Evolutionary conservation across 768 basidiomycete species (phyloP).

Genomic region (Boletales sp.): DNA sequence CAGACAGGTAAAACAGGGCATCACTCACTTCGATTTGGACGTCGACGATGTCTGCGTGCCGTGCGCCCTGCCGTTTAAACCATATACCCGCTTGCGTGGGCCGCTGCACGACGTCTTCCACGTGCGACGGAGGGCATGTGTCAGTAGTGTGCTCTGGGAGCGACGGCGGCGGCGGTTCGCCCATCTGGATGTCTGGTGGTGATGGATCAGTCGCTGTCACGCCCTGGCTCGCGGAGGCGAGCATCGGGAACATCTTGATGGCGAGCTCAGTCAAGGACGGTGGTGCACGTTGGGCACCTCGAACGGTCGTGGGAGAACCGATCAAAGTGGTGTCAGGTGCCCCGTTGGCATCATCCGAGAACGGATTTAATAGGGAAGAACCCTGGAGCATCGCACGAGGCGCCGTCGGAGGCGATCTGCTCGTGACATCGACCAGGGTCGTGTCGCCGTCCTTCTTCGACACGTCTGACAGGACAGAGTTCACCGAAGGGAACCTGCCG

Average conservation of each 20-base stretch:
- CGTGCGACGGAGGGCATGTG: no score
- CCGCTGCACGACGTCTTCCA: conserved; percentile 13
- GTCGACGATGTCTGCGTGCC: conserved; percentile 20
- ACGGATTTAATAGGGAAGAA: no score
- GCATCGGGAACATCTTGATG: conserved; percentile 7
- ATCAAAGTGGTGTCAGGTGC: neutral
- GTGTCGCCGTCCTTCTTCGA: conserved; percentile 25
- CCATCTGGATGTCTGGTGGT: no score
- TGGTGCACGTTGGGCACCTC: no score
- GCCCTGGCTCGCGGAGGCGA: neutral
- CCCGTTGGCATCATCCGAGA: no score
- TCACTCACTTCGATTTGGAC: conserved; percentile 19
- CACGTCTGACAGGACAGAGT: conserved; percentile 9
- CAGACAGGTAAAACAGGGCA: conserved; percentile 18
- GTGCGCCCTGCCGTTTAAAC: conserved; percentile 22
- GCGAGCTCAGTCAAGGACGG: conserved; percentile 1
- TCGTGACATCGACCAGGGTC: conserved; percentile 19
- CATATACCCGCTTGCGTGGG: conserved; percentile 23
- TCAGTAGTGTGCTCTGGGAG: no score
- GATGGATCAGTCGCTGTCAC: no score
- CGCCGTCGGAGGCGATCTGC: conserved; percentile 13
- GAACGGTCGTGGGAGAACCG: conserved; percentile 7
- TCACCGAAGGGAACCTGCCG: conserved; percentile 14
- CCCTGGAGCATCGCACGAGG: conserved; percentile 20
- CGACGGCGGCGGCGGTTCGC: no score